phyloP scores from a whole-genome alignment of 805 yeast genomes.

The Schwanniomyces vanrijiae region DNA sequence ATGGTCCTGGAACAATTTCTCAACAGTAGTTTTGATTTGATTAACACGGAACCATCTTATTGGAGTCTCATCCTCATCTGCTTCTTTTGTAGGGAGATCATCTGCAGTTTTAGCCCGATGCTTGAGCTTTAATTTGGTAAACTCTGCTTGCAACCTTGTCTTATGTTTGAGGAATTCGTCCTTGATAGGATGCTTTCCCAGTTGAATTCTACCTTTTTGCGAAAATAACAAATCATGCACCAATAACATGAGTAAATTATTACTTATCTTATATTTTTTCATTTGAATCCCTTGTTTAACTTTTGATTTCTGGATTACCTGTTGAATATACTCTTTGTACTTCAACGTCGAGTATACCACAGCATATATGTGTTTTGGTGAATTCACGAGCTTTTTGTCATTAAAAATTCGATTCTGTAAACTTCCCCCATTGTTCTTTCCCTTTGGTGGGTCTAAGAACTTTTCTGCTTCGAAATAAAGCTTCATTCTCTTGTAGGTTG shows the following conservation, averaged over 20 bases:
- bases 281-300: conserved; percentile 55
- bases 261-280: conserved; percentile 44
- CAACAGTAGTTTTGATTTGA: conserved; percentile 49
- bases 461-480: conserved; percentile 44
- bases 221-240: conserved; percentile 81
- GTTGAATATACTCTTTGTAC: conserved; percentile 62
- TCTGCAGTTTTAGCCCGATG: conserved; percentile 59
- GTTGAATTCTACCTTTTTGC: conserved; percentile 76
- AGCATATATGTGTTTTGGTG: conserved; percentile 87
- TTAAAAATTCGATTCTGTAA: conserved; percentile 40
- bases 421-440: conserved; percentile 22
- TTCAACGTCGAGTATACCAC: conserved; percentile 75
- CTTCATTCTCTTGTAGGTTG: conserved; percentile 26
- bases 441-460: conserved; percentile 27
- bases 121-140: conserved; percentile 72
- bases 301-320: conserved; percentile 65
- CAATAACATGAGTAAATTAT: conserved; percentile 58
- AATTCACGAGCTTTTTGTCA: conserved; percentile 32
- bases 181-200: conserved; percentile 85
- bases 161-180: conserved; percentile 77
- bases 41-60: conserved; percentile 82
- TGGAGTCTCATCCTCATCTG: conserved; percentile 57
- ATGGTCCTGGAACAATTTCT: conserved; percentile 36
- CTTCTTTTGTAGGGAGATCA: conserved; percentile 36
- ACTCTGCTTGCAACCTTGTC: conserved; percentile 79